Conservation (phyloP, 192 early-diverging fungal species). For the Geranomyces michiganensis region DNA sequence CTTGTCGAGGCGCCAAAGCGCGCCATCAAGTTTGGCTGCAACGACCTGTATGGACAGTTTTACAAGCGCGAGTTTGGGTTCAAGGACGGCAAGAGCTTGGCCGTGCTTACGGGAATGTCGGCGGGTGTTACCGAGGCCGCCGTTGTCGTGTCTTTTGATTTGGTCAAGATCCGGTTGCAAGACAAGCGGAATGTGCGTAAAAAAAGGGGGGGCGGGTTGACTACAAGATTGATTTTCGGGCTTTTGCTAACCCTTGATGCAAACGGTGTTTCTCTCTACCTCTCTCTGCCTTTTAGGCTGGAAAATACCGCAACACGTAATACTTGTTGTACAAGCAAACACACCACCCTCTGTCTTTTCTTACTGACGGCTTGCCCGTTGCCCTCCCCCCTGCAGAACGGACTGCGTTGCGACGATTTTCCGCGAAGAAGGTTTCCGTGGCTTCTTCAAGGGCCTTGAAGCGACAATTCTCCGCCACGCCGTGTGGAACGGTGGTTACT, state of each 20-base stretch:
- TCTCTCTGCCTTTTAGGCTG: slow-evolving; percentile 52
- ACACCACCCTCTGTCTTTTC: too few species aligned
- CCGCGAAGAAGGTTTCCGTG: slow-evolving; percentile 48
- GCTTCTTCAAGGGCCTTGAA: slow-evolving; percentile 89
- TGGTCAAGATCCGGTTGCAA: slow-evolving; percentile 96
- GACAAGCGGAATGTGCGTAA: slow-evolving; percentile 77
- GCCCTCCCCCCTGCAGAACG: too few species aligned
- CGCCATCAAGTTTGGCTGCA: slow-evolving; percentile 95
- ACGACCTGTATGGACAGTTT: slow-evolving; percentile 71
- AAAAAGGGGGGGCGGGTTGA: background rate
- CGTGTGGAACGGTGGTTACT: slow-evolving; percentile 97
- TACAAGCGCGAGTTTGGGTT: slow-evolving; percentile 60
- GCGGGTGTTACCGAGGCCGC: slow-evolving; percentile 92
- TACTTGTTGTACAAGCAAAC: background rate
- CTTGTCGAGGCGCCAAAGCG: slow-evolving; percentile 97
- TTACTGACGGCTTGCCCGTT: too few species aligned
- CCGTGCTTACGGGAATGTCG: slow-evolving; percentile 84
- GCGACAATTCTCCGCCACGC: slow-evolving; percentile 94
- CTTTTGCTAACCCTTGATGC: too few species aligned
- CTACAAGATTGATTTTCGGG: too few species aligned
- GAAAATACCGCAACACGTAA: slow-evolving; percentile 78
- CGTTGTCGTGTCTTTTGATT: slow-evolving; percentile 86
- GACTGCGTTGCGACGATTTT: slow-evolving; percentile 13
- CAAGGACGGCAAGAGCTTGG: slow-evolving; percentile 71
- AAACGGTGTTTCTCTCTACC: too few species aligned